Evolutionary conservation across 306 rosid species (phyloP).

Genomic region (Begonia masoniana): DNA sequence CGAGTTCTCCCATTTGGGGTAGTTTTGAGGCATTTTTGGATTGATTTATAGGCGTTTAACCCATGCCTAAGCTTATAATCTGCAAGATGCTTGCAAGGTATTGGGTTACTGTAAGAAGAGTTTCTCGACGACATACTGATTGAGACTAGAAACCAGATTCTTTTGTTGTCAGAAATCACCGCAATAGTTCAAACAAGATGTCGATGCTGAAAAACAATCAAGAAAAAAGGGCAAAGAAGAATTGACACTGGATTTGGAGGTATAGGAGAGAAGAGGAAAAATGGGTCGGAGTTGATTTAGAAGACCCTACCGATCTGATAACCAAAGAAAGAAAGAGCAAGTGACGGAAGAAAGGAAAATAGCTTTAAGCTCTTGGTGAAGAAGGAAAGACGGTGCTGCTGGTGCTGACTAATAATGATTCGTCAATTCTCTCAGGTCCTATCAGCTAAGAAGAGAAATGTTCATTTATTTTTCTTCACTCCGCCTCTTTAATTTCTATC

Average conservation of each 20-base stretch:
- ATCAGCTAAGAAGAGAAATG: too few relatives aligned
- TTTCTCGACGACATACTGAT: constrained; percentile 38
- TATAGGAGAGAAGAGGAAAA: neutral
- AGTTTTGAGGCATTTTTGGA: constrained; percentile 45
- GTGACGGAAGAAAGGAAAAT: neutral
- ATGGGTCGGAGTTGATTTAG: neutral
- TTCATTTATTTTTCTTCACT: too few relatives aligned
- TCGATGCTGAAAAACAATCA: constrained; percentile 1
- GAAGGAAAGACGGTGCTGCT: constrained; percentile 15
- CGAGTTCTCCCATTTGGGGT: constrained; percentile 54
- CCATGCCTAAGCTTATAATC: constrained; percentile 76
- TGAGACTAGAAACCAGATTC: neutral
- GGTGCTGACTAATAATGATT: neutral
- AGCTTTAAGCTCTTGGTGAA: neutral
- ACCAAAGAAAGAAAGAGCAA: neutral
- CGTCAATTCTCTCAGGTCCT: neutral
- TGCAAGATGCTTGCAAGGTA: constrained; percentile 62
- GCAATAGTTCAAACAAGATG: constrained; percentile 3
- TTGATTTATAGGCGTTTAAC: constrained; percentile 49
- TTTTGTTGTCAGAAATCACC: constrained; percentile 15
- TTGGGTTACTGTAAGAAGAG: constrained; percentile 54
- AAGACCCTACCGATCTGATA: constrained; percentile 5
- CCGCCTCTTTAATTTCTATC: too few relatives aligned
- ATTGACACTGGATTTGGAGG: neutral
- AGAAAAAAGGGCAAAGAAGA: neutral